These are phyloP conservation scores for Penicillium ucsense DNA, from an alignment of 495 filamentous ascomycete species.

Conservation along the genomic window DNA sequence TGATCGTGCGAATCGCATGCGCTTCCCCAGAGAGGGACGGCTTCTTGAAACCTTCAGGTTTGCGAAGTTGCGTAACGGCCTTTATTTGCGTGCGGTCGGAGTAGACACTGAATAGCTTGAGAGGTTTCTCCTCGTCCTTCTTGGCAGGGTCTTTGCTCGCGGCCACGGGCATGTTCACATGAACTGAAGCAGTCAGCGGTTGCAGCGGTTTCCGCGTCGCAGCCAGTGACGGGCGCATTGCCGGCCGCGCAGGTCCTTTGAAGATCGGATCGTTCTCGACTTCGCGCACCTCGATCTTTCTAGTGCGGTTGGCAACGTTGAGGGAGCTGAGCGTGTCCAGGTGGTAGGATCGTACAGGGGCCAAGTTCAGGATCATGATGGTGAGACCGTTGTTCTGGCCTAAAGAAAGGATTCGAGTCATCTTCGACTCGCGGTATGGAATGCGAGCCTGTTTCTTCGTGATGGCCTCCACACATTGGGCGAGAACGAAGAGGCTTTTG, in stretches of 20 bases:
- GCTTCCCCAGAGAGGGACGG: slow-evolving; percentile 32
- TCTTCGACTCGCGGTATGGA: slow-evolving; percentile 91
- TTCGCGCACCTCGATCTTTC: slow-evolving; percentile 91
- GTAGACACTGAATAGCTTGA: slow-evolving; percentile 75
- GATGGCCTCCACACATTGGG: slow-evolving; percentile 95
- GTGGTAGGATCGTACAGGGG: slow-evolving; percentile 77
- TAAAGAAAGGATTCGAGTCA: slow-evolving; percentile 87
- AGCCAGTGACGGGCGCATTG: slow-evolving; percentile 29
- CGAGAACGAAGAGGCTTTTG: slow-evolving; percentile 90
- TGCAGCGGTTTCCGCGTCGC: slow-evolving; percentile 66
- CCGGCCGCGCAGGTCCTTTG: slow-evolving; percentile 54
- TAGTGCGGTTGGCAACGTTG: slow-evolving; percentile 91
- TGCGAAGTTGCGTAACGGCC: slow-evolving; percentile 26
- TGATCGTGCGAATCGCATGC: slow-evolving; percentile 19
- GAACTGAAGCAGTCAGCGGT: slow-evolving; percentile 51
- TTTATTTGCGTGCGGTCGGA: slow-evolving; percentile 54
- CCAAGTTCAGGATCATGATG: slow-evolving; percentile 93
- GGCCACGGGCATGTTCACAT: slow-evolving; percentile 45
- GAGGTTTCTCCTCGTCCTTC: slow-evolving; percentile 53
- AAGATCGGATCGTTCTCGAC: slow-evolving; percentile 88
- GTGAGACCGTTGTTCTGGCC: slow-evolving; percentile 95
- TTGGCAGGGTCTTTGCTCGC: slow-evolving; percentile 40
- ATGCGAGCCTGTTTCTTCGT: slow-evolving; percentile 69
- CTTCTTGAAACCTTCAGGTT: slow-evolving; percentile 27
- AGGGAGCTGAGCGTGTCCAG: slow-evolving; percentile 88